Evolutionary conservation across 176 grass and related monocot genomes (phyloP), one percentile per base, ranked within the genome.

Genomic region (Poa annua): DNA sequence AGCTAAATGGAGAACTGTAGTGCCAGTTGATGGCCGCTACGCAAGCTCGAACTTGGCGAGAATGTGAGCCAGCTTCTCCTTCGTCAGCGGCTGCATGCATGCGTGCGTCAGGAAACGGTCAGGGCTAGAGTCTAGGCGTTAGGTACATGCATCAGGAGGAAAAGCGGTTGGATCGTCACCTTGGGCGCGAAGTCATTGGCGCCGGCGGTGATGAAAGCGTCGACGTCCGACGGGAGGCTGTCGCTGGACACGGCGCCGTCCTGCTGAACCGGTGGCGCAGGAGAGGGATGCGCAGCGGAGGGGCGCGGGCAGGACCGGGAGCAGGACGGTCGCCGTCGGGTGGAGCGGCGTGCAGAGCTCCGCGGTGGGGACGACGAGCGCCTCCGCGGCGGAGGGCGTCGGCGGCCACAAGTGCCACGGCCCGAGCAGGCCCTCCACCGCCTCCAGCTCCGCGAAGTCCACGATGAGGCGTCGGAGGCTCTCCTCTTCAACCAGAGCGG

Each of bases 391-490:
- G n/a, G n/a, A n/a, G n/a, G n/a, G n/a, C n/a, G n/a, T n/a, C n/a
- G n/a, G n/a, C n/a, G n/a, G n/a, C n/a, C n/a, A n/a, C n/a, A n/a
- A n/a, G 75, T 99, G 91, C 96, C 93, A 99, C 54, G 96, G 90
- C 96, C 91, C 93, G 11, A 91, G 96, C 8, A 98, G 87, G 50
- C 96, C 96, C 91, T 99, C 96, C 65, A 96, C 92, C 49, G 93
- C 89, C 89, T 99, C 96, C 83, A 99, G 85, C 96, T 99, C 93
- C 39, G 89, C 85, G 85, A 99, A 99, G 84, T 96, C 96, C 96
- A 96, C 29, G 29, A 2, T 29, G 29, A 29, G 29, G 29, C 29
- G 29, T 1, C 29, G 29, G 29, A 1, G 29, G 1, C 29, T 29
- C 29, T 2, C 29, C n/a, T n/a, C n/a, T n/a, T n/a, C n/a, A n/a